These are phyloP conservation scores for Trichoderma guizhouense DNA, from an alignment of 2,329 filamentous ascomycete species.

Conservation along the genomic window DNA sequence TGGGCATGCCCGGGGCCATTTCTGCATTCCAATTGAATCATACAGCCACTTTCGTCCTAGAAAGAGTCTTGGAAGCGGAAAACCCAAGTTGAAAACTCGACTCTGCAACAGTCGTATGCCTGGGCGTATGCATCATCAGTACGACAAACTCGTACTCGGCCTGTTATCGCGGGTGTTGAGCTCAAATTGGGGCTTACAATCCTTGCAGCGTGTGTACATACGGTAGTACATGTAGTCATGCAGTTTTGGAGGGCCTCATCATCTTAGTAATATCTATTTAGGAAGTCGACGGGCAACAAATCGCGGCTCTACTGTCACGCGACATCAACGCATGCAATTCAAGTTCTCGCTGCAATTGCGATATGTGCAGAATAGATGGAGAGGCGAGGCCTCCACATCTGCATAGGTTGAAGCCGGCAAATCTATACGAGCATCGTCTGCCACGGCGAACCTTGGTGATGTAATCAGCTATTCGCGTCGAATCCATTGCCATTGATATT, in stretches of 20 bases:
- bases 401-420: not conserved
- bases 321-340: not conserved
- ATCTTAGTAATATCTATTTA: not conserved
- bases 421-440: not conserved
- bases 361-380: not conserved
- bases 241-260: not conserved
- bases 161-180: not conserved
- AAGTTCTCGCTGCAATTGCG: not conserved
- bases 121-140: not conserved
- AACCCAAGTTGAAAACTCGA: not conserved
- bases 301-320: not conserved
- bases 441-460: not conserved
- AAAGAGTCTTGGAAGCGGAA: not conserved
- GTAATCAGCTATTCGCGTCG: not conserved
- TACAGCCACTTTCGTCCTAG: not conserved
- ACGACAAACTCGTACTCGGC: not conserved
- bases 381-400: not conserved
- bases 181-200: slow-evolving; percentile 8
- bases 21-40: not conserved
- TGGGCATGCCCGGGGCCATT: not conserved
- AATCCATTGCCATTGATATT: not conserved
- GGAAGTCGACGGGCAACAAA: not conserved
- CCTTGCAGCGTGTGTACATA: not conserved
- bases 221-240: not conserved
- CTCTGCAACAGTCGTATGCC: not conserved